Evolutionary conservation across 2,329 filamentous ascomycete species (phyloP).

Genomic region (Microcyclospora tardicrescens): DNA sequence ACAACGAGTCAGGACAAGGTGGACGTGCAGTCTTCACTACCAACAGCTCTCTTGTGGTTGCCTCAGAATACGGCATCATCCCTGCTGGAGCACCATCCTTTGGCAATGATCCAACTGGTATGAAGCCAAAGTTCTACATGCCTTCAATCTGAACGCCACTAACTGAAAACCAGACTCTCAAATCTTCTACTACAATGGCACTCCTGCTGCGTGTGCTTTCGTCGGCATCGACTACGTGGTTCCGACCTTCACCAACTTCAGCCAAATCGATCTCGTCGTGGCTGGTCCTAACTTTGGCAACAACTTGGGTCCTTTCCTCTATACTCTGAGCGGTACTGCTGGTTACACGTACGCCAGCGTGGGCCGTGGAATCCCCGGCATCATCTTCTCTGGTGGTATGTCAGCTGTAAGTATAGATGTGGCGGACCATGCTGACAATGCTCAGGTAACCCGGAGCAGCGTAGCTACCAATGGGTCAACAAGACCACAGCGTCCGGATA

Average conservation of each 20-base stretch:
- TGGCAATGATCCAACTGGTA: constrained; percentile 34
- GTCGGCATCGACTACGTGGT: constrained; percentile 45
- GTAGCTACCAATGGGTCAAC: constrained; percentile 34
- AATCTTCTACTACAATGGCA: constrained; percentile 51
- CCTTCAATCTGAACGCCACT: constrained; percentile 1
- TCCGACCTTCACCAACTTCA: constrained; percentile 35
- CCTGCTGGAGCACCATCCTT: constrained; percentile 36
- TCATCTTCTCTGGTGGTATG: constrained; percentile 32
- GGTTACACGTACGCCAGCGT: constrained; percentile 39
- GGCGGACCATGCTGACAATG: too few species aligned
- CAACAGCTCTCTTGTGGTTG: constrained; percentile 27
- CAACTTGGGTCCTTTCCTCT: constrained; percentile 43
- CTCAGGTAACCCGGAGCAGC: constrained; percentile 24
- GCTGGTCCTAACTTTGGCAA: constrained; percentile 44
- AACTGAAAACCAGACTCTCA: constrained; percentile 27
- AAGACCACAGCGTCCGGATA: constrained; percentile 21
- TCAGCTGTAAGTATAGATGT: too few species aligned
- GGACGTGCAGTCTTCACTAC: constrained; percentile 33
- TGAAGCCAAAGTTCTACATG: background rate
- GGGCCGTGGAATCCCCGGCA: constrained; percentile 36
- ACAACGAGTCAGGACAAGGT: constrained; percentile 35
- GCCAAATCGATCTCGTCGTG: constrained; percentile 41
- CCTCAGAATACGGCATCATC: constrained; percentile 35
- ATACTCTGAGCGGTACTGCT: constrained; percentile 39
- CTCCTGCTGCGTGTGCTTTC: constrained; percentile 42